Evolutionary conservation across 495 filamentous ascomycete genomes (phyloP).

Genomic region (Pyrenopolyporus hunteri): DNA sequence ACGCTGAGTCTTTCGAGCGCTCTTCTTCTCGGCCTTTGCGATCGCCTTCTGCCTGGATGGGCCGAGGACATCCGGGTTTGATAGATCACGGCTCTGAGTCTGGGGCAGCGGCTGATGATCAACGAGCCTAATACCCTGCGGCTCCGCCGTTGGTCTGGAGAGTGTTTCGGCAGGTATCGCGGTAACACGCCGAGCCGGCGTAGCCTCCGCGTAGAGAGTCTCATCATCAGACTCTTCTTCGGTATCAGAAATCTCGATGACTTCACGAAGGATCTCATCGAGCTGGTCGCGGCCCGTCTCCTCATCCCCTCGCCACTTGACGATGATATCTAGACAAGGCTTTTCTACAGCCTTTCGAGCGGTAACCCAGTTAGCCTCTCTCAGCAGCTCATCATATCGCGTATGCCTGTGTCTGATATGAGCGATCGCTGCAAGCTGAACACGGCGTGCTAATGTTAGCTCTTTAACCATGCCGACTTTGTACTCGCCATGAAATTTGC

Average conservation of each 20-base stretch:
- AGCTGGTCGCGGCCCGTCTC: slow-evolving; percentile 75
- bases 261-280: slow-evolving; percentile 80
- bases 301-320: slow-evolving; percentile 88
- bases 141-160: slow-evolving; percentile 6
- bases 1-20: slow-evolving; percentile 38
- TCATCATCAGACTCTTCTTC: slow-evolving; percentile 69
- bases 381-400: slow-evolving; percentile 80
- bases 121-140: not conserved
- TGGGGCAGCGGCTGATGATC: slow-evolving; percentile 12
- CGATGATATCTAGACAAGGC: slow-evolving; percentile 70
- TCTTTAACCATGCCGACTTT: slow-evolving; percentile 71
- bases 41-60: slow-evolving; percentile 23
- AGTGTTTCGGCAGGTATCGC: slow-evolving; percentile 29
- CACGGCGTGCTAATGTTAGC: slow-evolving; percentile 72
- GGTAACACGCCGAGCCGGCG: slow-evolving; percentile 10
- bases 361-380: slow-evolving; percentile 65
- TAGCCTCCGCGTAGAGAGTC: slow-evolving; percentile 29
- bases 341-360: slow-evolving; percentile 75
- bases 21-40: slow-evolving; percentile 33
- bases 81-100: slow-evolving; percentile 29
- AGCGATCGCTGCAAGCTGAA: slow-evolving; percentile 82
- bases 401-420: slow-evolving; percentile 89
- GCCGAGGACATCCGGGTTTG: slow-evolving; percentile 6
- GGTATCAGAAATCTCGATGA: slow-evolving; percentile 82
- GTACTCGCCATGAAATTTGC: slow-evolving; percentile 35